Percentiles rank a stretch among this genome's conserved stretches.
Evolutionary conservation across 495 filamentous ascomycete species (phyloP).

Genomic region (Penicillium cataractarum): DNA sequence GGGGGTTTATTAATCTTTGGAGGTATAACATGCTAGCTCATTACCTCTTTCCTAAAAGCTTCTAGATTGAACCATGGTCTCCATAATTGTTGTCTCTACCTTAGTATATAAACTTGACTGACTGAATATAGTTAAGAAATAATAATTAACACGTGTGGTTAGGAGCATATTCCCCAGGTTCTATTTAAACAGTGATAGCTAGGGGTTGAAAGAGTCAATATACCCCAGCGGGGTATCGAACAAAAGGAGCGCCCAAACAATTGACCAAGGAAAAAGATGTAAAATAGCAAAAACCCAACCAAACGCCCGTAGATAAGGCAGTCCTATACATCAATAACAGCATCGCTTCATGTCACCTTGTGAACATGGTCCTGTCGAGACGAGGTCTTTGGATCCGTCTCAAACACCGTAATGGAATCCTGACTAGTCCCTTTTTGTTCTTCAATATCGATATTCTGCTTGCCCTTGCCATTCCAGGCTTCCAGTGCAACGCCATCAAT

Average conservation of each 20-base stretch:
- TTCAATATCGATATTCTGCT: slow-evolving; percentile 7
- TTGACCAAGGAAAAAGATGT: neutral
- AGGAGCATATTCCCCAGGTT: neutral
- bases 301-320: neutral
- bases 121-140: too few species aligned
- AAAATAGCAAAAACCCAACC: neutral
- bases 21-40: too few species aligned
- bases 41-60: too few species aligned
- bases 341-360: neutral
- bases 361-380: neutral
- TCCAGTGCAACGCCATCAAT: slow-evolving; percentile 19
- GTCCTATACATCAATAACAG: neutral
- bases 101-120: too few species aligned
- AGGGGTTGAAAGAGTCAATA: neutral
- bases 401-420: slow-evolving; percentile 11
- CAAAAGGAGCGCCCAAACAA: neutral
- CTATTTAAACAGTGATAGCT: neutral
- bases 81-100: too few species aligned
- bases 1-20: too few species aligned
- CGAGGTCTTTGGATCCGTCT: neutral
- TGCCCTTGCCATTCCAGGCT: slow-evolving; percentile 11
- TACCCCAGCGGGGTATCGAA: neutral
- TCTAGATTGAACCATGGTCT: too few species aligned
- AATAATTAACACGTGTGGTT: too few species aligned
- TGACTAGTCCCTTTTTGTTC: slow-evolving; percentile 12